Conservation (phyloP, 2,329 filamentous ascomycete species). For the Clarireedia hainanense region DNA sequence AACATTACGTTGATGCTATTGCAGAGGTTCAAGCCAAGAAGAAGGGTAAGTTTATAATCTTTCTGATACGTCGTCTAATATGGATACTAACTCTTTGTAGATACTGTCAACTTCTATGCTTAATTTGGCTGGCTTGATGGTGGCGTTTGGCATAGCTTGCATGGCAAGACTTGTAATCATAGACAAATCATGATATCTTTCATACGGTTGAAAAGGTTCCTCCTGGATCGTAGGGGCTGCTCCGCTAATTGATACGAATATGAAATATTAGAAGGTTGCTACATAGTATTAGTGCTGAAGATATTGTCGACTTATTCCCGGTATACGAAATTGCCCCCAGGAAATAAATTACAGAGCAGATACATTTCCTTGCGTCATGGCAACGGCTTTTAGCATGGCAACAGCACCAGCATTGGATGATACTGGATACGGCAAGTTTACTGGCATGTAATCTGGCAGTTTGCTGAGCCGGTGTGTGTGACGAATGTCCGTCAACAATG, state of each 20-base stretch:
- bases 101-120: slow-evolving; percentile 27
- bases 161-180: slow-evolving; percentile 25
- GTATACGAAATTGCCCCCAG: neutral
- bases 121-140: slow-evolving; percentile 18
- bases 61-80: slow-evolving; percentile 24
- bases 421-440: too few species aligned
- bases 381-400: too few species aligned
- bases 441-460: too few species aligned
- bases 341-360: too few species aligned
- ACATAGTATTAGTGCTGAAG: neutral
- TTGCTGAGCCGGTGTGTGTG: too few species aligned
- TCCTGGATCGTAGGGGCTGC: neutral
- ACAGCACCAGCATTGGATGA: too few species aligned
- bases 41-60: slow-evolving; percentile 26
- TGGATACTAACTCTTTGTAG: slow-evolving; percentile 12
- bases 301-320: neutral
- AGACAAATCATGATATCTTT: slow-evolving; percentile 21
- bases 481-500: too few species aligned
- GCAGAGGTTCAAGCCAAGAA: slow-evolving; percentile 92
- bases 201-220: neutral
- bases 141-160: slow-evolving; percentile 23
- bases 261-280: too few species aligned
- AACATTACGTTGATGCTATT: slow-evolving; percentile 98
- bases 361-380: too few species aligned
- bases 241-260: too few species aligned